These are phyloP conservation scores for Colletotrichum limetticola DNA, from an alignment of 2,329 filamentous ascomycete genomes.

Conservation along the genomic window DNA sequence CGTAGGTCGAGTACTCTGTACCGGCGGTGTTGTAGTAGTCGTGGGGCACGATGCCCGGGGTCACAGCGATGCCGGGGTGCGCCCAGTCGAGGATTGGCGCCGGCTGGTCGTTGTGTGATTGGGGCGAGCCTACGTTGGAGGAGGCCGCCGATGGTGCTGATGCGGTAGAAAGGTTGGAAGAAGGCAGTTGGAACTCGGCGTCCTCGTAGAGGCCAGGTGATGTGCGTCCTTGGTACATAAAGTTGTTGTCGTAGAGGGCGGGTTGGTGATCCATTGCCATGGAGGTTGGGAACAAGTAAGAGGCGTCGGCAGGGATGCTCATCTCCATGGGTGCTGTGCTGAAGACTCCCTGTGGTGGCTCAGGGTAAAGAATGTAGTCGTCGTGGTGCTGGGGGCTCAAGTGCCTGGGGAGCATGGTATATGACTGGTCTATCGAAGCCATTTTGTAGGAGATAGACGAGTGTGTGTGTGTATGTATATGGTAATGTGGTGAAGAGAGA, in stretches of 20 bases:
- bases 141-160: slow-evolving; percentile 73
- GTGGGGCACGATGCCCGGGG: slow-evolving; percentile 71
- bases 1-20: slow-evolving; percentile 65
- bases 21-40: slow-evolving; percentile 63
- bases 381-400: slow-evolving; percentile 42
- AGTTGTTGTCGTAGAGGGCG: slow-evolving; percentile 58
- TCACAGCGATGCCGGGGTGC: slow-evolving; percentile 66
- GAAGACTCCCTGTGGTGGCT: slow-evolving; percentile 54
- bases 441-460: slow-evolving; percentile 21
- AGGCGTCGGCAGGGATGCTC: slow-evolving; percentile 59
- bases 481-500: neutral
- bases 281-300: slow-evolving; percentile 50
- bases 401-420: slow-evolving; percentile 42
- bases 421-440: slow-evolving; percentile 39
- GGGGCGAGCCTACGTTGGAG: slow-evolving; percentile 75
- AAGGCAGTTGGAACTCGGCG: slow-evolving; percentile 59
- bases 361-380: slow-evolving; percentile 59
- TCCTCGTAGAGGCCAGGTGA: slow-evolving; percentile 66
- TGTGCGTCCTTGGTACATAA: slow-evolving; percentile 57
- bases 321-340: slow-evolving; percentile 58
- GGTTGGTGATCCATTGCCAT: slow-evolving; percentile 58
- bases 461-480: neutral
- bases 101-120: slow-evolving; percentile 68
- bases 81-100: slow-evolving; percentile 70
- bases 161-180: slow-evolving; percentile 69